phyloP scores from a whole-genome alignment of 2,329 filamentous ascomycete genomes.

The Botrytis medusae region DNA sequence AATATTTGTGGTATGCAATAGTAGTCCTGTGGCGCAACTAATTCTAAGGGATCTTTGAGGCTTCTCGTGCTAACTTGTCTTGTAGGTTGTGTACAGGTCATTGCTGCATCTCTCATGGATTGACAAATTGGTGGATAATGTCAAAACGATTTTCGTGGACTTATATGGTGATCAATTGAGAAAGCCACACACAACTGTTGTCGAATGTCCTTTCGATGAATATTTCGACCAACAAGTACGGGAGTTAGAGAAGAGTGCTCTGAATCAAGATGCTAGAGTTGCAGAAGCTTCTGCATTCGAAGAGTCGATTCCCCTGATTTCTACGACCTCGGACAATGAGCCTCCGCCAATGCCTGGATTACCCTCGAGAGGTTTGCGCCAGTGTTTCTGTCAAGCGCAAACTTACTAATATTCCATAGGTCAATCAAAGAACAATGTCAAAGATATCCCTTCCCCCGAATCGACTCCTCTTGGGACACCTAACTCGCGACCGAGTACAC shows the following conservation, averaged over 20 bases:
- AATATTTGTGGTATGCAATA: constrained; percentile 76
- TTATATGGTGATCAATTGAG: constrained; percentile 87
- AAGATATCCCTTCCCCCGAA: constrained; percentile 47
- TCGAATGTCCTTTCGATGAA: constrained; percentile 83
- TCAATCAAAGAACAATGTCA: constrained; percentile 36
- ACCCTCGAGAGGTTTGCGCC: constrained; percentile 34
- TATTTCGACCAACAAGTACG: constrained; percentile 94
- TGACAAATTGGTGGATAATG: constrained; percentile 93
- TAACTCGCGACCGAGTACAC: constrained; percentile 78
- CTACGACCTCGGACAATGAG: constrained; percentile 44
- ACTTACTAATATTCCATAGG: constrained; percentile 26
- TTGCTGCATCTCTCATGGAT: constrained; percentile 95
- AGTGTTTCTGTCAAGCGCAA: background rate
- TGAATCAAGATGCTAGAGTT: constrained; percentile 35
- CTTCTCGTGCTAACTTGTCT: constrained; percentile 9
- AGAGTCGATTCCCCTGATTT: constrained; percentile 30
- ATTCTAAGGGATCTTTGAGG: background rate
- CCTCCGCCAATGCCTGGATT: constrained; percentile 48
- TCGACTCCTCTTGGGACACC: constrained; percentile 70
- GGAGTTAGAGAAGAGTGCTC: constrained; percentile 67
- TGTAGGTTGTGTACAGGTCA: constrained; percentile 91
- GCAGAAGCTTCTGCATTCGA: constrained; percentile 33
- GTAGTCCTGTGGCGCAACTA: constrained; percentile 2
- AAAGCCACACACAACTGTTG: constrained; percentile 72
- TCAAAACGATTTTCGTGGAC: constrained; percentile 86